A percentile compares a stretch with the other conserved stretches of the same genome.
These are phyloP conservation scores for Helicostylum pulchrum DNA, from an alignment of 192 early-diverging fungal genomes.

Conservation along the genomic window DNA sequence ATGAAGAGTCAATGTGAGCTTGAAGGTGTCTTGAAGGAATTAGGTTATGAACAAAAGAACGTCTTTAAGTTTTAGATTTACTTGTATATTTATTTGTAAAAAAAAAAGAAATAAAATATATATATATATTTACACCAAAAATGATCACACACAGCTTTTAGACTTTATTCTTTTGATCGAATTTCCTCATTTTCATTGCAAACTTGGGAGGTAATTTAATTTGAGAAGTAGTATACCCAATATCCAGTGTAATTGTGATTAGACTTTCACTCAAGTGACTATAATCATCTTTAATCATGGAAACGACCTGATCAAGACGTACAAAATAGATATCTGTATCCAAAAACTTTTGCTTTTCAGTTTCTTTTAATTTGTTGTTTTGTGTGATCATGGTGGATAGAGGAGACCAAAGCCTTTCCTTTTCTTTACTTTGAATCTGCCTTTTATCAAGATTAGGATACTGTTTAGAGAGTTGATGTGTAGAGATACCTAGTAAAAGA, in stretches of 20 bases:
- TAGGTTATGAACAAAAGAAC: constrained; percentile 13
- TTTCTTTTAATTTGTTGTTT: neutral
- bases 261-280: constrained; percentile 60
- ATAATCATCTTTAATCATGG: constrained; percentile 61
- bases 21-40: constrained; percentile 74
- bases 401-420: constrained; percentile 69
- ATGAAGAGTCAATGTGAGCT: constrained; percentile 79
- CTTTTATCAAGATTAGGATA: constrained; percentile 61
- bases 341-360: constrained; percentile 57
- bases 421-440: constrained; percentile 49
- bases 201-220: constrained; percentile 37
- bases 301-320: constrained; percentile 58
- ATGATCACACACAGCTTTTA: no score
- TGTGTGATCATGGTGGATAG: constrained; percentile 57
- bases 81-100: neutral
- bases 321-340: constrained; percentile 60
- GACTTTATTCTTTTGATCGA: neutral
- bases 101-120: neutral
- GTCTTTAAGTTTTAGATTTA: constrained; percentile 11
- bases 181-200: constrained; percentile 39
- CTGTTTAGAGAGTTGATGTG: constrained; percentile 46
- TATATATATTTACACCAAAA: neutral
- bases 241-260: constrained; percentile 66
- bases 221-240: constrained; percentile 37
- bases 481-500: constrained; percentile 52